Evolutionary conservation across 2,329 filamentous ascomycete genomes (phyloP).

Genomic region (Aspergillus pseudoglaucus): DNA sequence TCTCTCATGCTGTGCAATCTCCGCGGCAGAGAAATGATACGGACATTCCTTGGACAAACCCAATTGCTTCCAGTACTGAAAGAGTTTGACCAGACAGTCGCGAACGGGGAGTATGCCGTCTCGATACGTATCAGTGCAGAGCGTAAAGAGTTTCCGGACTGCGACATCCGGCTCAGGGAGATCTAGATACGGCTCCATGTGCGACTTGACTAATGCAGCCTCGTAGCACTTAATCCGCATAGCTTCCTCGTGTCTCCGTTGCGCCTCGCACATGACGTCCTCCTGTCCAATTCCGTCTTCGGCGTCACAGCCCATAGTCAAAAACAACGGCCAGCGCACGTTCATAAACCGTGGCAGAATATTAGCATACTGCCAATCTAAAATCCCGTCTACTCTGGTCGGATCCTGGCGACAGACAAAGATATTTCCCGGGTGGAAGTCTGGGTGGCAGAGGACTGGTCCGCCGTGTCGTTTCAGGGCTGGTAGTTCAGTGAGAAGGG

Average conservation of each 20-base stretch:
- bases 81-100: constrained; percentile 10
- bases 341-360: constrained; percentile 15
- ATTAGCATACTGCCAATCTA: constrained; percentile 16
- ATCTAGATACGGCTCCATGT: constrained; percentile 12
- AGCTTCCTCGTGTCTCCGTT: constrained; percentile 7
- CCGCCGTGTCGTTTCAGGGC: constrained; percentile 5
- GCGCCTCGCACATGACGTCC: constrained; percentile 6
- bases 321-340: constrained; percentile 13
- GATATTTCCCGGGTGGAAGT: constrained; percentile 16
- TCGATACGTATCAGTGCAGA: constrained; percentile 8
- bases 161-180: constrained; percentile 10
- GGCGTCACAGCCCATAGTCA: constrained; percentile 12
- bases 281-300: constrained; percentile 10
- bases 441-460: constrained; percentile 12
- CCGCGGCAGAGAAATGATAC: constrained; percentile 6
- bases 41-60: constrained; percentile 5
- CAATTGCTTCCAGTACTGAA: constrained; percentile 9
- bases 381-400: constrained; percentile 12
- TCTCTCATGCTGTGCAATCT: constrained; percentile 7
- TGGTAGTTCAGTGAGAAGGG: constrained; percentile 2
- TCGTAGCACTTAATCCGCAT: constrained; percentile 16
- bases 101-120: constrained; percentile 11
- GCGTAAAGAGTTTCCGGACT: constrained; percentile 10
- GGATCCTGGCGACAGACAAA: constrained; percentile 16
- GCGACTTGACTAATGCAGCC: constrained; percentile 13